Percentiles rank a stretch among this genome's conserved stretches.
These are phyloP conservation scores for Phyllosticta ampelicida DNA, from an alignment of 2,329 filamentous ascomycete species.

Conservation along the genomic window DNA sequence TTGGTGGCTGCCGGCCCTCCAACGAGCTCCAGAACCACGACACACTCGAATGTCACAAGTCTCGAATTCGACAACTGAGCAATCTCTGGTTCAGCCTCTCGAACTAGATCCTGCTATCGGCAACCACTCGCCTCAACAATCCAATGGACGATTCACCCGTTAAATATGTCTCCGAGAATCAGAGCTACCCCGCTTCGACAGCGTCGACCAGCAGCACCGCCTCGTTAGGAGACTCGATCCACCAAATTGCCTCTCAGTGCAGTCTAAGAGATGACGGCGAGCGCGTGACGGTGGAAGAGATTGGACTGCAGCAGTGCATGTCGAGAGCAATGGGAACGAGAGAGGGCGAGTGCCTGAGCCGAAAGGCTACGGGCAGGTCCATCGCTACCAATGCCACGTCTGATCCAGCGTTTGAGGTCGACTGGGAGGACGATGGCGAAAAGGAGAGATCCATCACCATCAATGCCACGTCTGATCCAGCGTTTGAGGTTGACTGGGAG, in stretches of 20 bases:
- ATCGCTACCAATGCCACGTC: slow-evolving; percentile 27
- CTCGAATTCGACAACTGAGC: not conserved
- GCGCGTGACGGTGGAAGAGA: not conserved
- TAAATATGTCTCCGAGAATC: slow-evolving; percentile 1
- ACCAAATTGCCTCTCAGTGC: not conserved
- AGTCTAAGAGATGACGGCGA: not conserved
- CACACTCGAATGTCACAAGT: not conserved
- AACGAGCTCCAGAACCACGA: not conserved
- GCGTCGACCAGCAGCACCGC: not conserved
- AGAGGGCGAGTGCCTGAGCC: not conserved
- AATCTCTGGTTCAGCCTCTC: not conserved
- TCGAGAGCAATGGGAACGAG: slow-evolving; percentile 2
- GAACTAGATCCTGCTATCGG: not conserved
- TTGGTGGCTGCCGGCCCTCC: not conserved
- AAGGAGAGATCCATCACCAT: slow-evolving; percentile 20
- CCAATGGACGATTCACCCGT: not conserved
- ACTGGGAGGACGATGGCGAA: no score
- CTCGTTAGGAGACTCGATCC: not conserved
- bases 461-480: slow-evolving; percentile 36
- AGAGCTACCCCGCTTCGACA: not conserved
- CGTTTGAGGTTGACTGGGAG: slow-evolving; percentile 65
- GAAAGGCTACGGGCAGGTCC: slow-evolving; percentile 3
- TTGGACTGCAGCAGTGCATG: not conserved
- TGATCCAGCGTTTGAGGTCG: slow-evolving; percentile 58
- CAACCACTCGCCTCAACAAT: not conserved